Conservation (phyloP, 2,329 filamentous ascomycete genomes). For the Diaporthe vexans region DNA sequence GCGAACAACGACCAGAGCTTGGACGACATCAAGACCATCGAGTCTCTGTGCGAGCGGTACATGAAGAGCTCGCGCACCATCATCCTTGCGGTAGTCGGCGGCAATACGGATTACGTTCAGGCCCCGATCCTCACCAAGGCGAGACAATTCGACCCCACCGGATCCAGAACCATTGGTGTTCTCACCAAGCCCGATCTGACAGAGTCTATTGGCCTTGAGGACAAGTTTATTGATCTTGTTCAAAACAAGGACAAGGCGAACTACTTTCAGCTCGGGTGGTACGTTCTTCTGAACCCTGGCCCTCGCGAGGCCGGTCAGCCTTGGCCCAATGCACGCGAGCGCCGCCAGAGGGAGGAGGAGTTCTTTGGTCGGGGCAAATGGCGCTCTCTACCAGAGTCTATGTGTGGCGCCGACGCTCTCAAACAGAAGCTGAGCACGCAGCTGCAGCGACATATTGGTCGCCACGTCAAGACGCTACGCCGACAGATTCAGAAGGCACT, state of each 20-base stretch:
- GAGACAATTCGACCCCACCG: conserved; percentile 63
- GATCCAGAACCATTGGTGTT: conserved; percentile 65
- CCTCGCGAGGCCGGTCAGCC: conserved; percentile 58
- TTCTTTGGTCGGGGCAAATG: conserved; percentile 66
- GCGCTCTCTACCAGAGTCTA: conserved; percentile 60
- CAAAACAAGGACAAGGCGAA: conserved; percentile 65
- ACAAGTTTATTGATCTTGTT: conserved; percentile 68
- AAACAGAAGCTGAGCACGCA: conserved; percentile 64
- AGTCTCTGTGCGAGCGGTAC: conserved; percentile 65
- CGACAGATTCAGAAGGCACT: conserved; percentile 65
- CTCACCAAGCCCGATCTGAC: conserved; percentile 68
- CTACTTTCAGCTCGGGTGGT: conserved; percentile 66
- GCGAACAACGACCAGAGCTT: conserved; percentile 67
- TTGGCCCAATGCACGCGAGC: conserved; percentile 59
- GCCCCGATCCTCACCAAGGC: conserved; percentile 66
- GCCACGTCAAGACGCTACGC: conserved; percentile 64
- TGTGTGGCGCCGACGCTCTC: conserved; percentile 62
- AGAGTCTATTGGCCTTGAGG: conserved; percentile 65
- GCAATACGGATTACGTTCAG: conserved; percentile 68
- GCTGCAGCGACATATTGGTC: conserved; percentile 65
- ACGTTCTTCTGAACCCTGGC: conserved; percentile 64
- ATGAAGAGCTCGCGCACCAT: conserved; percentile 70
- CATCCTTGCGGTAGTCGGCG: conserved; percentile 68
- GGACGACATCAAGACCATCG: conserved; percentile 66
- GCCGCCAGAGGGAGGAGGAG: conserved; percentile 58